These are phyloP conservation scores for Marasmius tenuissimus DNA, from an alignment of 1,284 basidiomycete genomes.

Conservation along the genomic window DNA sequence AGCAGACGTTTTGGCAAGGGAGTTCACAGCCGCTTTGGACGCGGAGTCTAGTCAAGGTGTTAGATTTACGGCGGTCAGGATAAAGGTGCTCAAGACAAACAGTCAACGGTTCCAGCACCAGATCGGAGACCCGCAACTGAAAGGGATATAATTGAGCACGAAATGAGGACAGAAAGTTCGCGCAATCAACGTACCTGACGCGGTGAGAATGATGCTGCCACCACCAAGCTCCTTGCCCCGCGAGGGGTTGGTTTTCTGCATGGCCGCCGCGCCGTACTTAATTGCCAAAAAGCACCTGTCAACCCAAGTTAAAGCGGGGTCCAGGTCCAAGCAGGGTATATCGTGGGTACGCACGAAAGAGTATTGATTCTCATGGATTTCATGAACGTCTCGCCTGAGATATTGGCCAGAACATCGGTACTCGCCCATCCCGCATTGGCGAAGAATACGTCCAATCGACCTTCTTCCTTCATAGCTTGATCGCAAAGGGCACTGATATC, in stretches of 20 bases:
- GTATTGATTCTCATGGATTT: constrained; percentile 80
- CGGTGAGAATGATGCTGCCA: constrained; percentile 89
- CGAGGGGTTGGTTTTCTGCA: constrained; percentile 66
- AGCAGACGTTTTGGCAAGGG: constrained; percentile 78
- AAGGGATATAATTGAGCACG: constrained; percentile 7
- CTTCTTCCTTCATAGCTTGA: constrained; percentile 76
- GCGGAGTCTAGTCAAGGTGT: constrained; percentile 65
- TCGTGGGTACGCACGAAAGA: constrained; percentile 60
- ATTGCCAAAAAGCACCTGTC: constrained; percentile 86
- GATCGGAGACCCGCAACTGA: constrained; percentile 83
- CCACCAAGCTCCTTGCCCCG: constrained; percentile 67
- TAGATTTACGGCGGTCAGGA: constrained; percentile 10
- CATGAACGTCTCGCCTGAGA: constrained; percentile 68
- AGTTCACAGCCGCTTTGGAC: constrained; percentile 89
- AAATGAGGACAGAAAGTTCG: not conserved
- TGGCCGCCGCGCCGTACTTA: constrained; percentile 82
- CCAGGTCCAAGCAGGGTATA: not conserved
- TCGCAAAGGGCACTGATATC: constrained; percentile 72
- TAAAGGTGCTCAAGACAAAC: constrained; percentile 42
- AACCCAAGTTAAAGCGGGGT: not conserved
- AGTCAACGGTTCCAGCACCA: constrained; percentile 85
- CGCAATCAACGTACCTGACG: constrained; percentile 61
- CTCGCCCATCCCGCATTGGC: constrained; percentile 69
- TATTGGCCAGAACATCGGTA: constrained; percentile 45
- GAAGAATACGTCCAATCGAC: constrained; percentile 89